These are phyloP conservation scores for Rhodomyrtus psidioides DNA, from an alignment of 441 rosid species.

Conservation along the genomic window DNA sequence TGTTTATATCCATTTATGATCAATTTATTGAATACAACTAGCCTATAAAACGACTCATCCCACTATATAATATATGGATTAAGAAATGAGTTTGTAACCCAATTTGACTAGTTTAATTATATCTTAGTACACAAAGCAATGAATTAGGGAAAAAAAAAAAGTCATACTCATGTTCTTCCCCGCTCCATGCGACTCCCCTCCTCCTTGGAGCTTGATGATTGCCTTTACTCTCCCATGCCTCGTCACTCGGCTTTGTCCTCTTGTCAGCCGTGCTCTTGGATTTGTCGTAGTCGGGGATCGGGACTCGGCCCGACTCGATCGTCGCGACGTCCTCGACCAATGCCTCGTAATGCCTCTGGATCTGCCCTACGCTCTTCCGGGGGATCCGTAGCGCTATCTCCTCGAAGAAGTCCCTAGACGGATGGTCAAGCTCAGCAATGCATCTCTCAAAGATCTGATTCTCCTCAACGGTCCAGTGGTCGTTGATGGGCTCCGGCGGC, in stretches of 20 bases:
- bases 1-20: too few relatives aligned
- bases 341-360: background rate
- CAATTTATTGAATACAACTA: too few relatives aligned
- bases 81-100: too few relatives aligned
- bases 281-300: background rate
- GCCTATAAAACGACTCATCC: too few relatives aligned
- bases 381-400: background rate
- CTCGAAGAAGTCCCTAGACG: background rate
- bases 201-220: background rate
- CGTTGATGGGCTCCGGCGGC: background rate
- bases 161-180: background rate
- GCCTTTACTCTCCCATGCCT: background rate
- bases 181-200: background rate
- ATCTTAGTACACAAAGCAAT: background rate
- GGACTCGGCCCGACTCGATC: background rate
- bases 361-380: background rate
- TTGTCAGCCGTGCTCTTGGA: background rate
- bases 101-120: background rate
- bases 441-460: background rate
- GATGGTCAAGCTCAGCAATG: background rate
- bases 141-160: background rate
- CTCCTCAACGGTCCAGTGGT: background rate
- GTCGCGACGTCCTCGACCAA: background rate
- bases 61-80: too few relatives aligned
- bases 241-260: background rate